Percentiles rank a stretch among this genome's conserved stretches.
Conservation (phyloP, 2,329 filamentous ascomycete species). For the Trichophaea hybrida region DNA sequence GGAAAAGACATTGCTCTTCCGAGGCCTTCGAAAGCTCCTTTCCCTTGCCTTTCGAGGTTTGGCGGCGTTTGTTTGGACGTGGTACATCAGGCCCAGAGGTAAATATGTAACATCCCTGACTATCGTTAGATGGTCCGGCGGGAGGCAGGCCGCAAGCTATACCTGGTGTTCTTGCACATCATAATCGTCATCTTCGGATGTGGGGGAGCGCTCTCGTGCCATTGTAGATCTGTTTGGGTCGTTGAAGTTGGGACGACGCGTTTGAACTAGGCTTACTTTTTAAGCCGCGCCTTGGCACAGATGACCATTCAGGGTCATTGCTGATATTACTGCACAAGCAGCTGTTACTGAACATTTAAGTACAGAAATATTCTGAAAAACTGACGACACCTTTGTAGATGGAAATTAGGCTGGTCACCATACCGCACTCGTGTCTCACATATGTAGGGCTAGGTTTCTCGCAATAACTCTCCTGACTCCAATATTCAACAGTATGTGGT, state of each 20-base stretch:
- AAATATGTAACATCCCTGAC: slow-evolving; percentile 32
- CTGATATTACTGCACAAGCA: too few relatives aligned
- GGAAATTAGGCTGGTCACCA: too few relatives aligned
- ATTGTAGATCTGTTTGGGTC: neutral
- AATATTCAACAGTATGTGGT: neutral
- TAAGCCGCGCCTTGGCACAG: too few relatives aligned
- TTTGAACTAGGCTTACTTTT: too few relatives aligned
- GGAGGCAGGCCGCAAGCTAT: neutral
- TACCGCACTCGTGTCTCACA: too few relatives aligned
- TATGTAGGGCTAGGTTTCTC: too few relatives aligned
- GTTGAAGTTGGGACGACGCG: neutral
- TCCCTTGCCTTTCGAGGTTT: slow-evolving; percentile 25
- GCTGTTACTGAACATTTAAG: too few relatives aligned
- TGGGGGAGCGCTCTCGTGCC: neutral
- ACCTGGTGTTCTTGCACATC: neutral
- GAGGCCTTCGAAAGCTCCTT: slow-evolving; percentile 27
- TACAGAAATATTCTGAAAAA: too few relatives aligned
- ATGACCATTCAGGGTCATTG: too few relatives aligned
- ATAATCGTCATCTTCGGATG: neutral
- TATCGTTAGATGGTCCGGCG: neutral
- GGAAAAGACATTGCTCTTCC: slow-evolving; percentile 32
- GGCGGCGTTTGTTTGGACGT: slow-evolving; percentile 31
- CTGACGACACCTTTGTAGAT: too few relatives aligned
- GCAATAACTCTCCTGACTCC: too few relatives aligned
- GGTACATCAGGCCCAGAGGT: slow-evolving; percentile 23